Base-by-base conservation (phyloP, 2,329 filamentous ascomycete species). In the Nemania sp. region DNA sequence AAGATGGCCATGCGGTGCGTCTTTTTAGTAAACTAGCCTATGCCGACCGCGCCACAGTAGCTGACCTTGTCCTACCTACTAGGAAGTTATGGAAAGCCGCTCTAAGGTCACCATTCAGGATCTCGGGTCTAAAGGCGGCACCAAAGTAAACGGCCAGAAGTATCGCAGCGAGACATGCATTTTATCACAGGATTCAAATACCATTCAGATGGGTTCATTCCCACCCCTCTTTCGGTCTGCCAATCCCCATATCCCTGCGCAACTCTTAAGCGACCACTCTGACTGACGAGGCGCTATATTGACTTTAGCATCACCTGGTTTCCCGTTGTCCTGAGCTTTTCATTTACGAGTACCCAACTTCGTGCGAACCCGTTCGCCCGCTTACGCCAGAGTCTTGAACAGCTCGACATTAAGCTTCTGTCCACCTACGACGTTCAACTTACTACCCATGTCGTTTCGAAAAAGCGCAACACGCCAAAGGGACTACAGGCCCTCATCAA, bases 391-490 rank as follows among this genome's bases (percentile, higher is more conserved):
- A 86, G 86, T 61, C 87, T 98, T 20, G 93, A 97, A 77, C 88
- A 90, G 52, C 85, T 97, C n/a, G 96, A 97, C 77, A 90, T 98
- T 79, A 98, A 98, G 79, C 90, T 93, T 15, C 83, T 92, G 15
- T 84, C 88, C 51, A 90, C 94, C 3, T 98, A 93, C 78, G 82
- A 92, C 26, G 82, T 86, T 27, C 85, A 83, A 18, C 82, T 87
- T 29, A 98, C 95, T 0, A 97, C 95, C 0, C 94, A 98, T 79
- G 92, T 97, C 11, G 89, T 98, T 38, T 90, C 93, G 7, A 92
- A 90, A 78, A 98, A 97, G 80, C 88, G 96, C 55, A 99, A 98
- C 78, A 95, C 93, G 0, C 88, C 94, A 0, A 94, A 93, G 72
- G 93, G 93, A 0, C 84, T 99, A 2, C 93, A 97, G 76, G 95